Evolutionary conservation across 2,329 filamentous ascomycete species (phyloP), one percentile per base, ranked within the genome.

Genomic region (Fonsecaea nubica): DNA sequence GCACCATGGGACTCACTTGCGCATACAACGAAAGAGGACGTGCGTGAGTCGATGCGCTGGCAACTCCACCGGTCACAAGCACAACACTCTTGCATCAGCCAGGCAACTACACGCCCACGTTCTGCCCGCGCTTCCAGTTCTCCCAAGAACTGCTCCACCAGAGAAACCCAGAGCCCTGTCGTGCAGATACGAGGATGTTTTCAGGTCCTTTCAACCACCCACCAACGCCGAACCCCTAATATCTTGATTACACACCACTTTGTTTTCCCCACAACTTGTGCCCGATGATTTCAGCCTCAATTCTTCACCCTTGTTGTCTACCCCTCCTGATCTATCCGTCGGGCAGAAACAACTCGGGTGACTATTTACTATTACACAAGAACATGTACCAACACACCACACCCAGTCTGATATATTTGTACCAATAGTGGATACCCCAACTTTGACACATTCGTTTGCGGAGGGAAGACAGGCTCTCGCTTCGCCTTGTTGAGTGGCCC

Each of bases 401-500:
- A 53, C 35, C 35, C 54, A 58, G 38, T 33, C 7, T 53, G 53
- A 30, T 56, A 55, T 57, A 59, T 42, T 15, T 69, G 67, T 69
- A 69, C 67, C 62, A 66, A 50, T 56, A 69, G 40, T 69, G 60
- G 64, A 66, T 66, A 66, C 67, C 67, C 67, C 42, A 56, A 50
- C 10, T 25, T 62, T 64, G 36, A 54, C 36, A 56, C 58, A 57
- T 66, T 69, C 58, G 53, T 58, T 64, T 58, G 63, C 59, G 66
- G 63, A 68, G 62, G 66, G 62, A 64, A 61, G 35, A 40, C 42
- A 54, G 57, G 53, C 54, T 65, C 62, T 64, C 48, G 40, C 45
- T 54, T 55, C 56, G 40, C 54, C 48, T 50, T 63, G 54, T 32
- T 62, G 50, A 45, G 48, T 56, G 38, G 32, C 55, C 59, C 18